Conservation (phyloP, 768 basidiomycete genomes). For the Gymnopilus dilepis region DNA sequence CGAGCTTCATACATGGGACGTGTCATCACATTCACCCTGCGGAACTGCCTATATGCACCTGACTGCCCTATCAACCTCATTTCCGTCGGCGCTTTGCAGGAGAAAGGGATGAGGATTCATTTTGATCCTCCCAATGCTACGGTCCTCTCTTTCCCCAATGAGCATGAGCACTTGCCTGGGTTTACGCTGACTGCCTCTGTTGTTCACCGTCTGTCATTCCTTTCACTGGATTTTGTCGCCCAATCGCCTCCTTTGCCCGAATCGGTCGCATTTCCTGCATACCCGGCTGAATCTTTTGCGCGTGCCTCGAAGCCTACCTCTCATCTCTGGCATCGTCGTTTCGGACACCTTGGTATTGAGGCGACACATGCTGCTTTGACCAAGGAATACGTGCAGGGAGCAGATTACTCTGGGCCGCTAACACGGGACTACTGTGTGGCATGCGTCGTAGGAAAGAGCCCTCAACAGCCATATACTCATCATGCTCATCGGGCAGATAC, state of each 20-base stretch:
- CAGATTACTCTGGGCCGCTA: constrained; percentile 15
- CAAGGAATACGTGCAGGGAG: constrained; percentile 22
- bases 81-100: no score
- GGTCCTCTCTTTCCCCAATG: not conserved
- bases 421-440: constrained; percentile 18
- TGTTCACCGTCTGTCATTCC: not conserved
- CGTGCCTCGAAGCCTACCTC: constrained; percentile 3
- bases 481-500: constrained; percentile 10
- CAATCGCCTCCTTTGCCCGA: not conserved
- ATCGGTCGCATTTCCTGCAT: not conserved
- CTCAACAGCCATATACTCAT: constrained; percentile 20
- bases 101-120: no score
- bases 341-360: constrained; percentile 30
- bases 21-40: no score
- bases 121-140: not conserved
- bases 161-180: not conserved
- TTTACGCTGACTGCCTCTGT: not conserved
- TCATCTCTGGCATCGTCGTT: constrained; percentile 30
- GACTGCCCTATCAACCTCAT: no score
- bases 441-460: constrained; percentile 32
- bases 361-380: constrained; percentile 24
- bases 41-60: no score
- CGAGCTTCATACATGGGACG: no score
- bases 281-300: constrained; percentile 9
- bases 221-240: constrained; percentile 6